Conservation (phyloP, 352 stramenopile genomes). For the Saprolegnia parasitica region DNA sequence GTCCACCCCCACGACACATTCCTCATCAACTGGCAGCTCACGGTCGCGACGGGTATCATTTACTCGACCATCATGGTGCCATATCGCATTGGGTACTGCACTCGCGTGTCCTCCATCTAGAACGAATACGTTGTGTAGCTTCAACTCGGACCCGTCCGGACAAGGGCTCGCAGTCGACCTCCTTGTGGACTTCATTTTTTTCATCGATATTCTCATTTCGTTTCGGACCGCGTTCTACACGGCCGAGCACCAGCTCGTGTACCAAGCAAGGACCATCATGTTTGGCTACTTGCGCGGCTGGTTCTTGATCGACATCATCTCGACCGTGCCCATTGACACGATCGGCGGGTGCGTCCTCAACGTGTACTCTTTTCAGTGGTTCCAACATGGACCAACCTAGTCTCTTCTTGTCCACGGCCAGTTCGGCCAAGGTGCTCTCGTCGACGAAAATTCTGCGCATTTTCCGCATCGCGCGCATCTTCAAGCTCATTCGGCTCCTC, state of each 20-base stretch:
- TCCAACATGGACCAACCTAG: background rate
- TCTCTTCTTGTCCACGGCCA: background rate
- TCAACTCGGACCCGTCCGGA: slow-evolving; percentile 33
- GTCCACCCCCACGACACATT: slow-evolving; percentile 65
- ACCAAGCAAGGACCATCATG: slow-evolving; percentile 51
- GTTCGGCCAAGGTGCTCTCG: background rate
- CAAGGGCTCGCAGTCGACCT: slow-evolving; percentile 61
- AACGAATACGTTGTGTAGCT: slow-evolving; percentile 32
- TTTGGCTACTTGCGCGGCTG: slow-evolving; percentile 67
- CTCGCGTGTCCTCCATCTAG: background rate
- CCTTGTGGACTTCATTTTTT: slow-evolving; percentile 80
- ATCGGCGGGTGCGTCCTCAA: slow-evolving; percentile 36
- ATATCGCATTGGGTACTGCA: slow-evolving; percentile 77
- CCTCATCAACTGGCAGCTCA: slow-evolving; percentile 70
- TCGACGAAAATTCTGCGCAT: slow-evolving; percentile 20
- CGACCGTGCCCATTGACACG: slow-evolving; percentile 69
- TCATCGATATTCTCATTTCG: slow-evolving; percentile 80
- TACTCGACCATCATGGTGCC: slow-evolving; percentile 87
- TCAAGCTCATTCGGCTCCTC: slow-evolving; percentile 24
- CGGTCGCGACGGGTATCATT: slow-evolving; percentile 67
- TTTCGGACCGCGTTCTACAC: slow-evolving; percentile 84
- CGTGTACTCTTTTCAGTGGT: no score
- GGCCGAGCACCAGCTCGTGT: slow-evolving; percentile 68
- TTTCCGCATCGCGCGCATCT: slow-evolving; percentile 20
- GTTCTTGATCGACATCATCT: slow-evolving; percentile 79